Base-by-base conservation (phyloP, 768 basidiomycete species). In the Austroboletus festivus region DNA sequence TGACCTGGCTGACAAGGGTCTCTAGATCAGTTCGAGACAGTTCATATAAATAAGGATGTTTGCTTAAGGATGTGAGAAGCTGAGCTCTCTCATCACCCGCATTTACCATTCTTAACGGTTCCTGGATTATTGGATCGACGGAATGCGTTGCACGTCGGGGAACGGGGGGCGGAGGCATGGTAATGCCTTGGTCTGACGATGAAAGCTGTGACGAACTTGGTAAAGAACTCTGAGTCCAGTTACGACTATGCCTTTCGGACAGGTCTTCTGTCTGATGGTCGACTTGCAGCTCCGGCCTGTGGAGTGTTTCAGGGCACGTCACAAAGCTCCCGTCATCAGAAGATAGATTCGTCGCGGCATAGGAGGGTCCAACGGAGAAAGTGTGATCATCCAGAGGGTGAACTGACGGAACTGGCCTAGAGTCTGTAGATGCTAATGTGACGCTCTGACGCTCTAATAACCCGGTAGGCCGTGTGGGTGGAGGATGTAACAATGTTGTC, bases 11-110 rank as follows among this genome's bases (percentile, higher is more conserved):
- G 16, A 89, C 74, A 3, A 85, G 61, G 38, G 66, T 65, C 57
- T 87, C 84, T 12, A 89, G 74, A 7, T 76, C 71, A 11, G 64
- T 48, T 28, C 64, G 69, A 20, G 84, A 63, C 22, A 87, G 63
- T 43, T 76, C 65, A 53, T 86, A 83, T n/a, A 88, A 55, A 1
- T 68, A 67, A 0, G 77, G 69, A 18, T 68, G 56, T 30, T 80
- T 71, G 34, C 67, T 66, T 15, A 85, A 64, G 1, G 76, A 71
- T 8, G 71, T 38, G 51, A 72, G 56, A 46, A 78, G 20, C 38
- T 64, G 51, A 37, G 52, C 50, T 46, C 52, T 44, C 26, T 46
- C 50, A 23, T 35, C 54, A 7, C 22, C 42, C 38, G 42, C 21
- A 48, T 40, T 40, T 16, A 44, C 40, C 21, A 46, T 35, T 38